Percentiles rank a stretch among this genome's conserved stretches.
Conservation (phyloP, 2,329 filamentous ascomycete species). For the Cladosporium austrohemisphaericum region DNA sequence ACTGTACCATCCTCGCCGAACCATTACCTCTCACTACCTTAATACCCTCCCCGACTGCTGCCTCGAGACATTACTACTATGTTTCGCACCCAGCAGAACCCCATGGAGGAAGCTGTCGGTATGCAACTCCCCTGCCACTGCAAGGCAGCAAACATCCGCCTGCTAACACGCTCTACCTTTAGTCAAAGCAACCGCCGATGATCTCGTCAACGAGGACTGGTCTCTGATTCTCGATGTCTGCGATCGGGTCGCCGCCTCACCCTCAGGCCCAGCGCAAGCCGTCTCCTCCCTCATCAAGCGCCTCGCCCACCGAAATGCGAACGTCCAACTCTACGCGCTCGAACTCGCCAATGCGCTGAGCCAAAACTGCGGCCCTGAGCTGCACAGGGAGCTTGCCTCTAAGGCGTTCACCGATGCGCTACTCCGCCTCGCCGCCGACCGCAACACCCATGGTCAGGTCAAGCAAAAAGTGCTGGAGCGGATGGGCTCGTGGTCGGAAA, state of each 20-base stretch:
- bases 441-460: conserved; percentile 92
- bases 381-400: conserved; percentile 86
- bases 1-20: no score
- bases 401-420: conserved; percentile 93
- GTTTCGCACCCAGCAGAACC: conserved; percentile 48
- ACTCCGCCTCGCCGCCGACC: conserved; percentile 83
- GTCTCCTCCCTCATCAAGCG: conserved; percentile 89
- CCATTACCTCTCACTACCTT: no score
- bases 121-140: conserved; percentile 18
- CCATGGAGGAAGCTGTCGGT: conserved; percentile 68
- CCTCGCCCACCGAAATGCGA: conserved; percentile 87
- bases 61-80: conserved; percentile 37
- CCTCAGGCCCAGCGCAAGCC: conserved; percentile 44
- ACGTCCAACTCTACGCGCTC: conserved; percentile 92
- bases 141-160: neutral
- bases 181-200: conserved; percentile 93
- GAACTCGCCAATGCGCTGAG: conserved; percentile 89
- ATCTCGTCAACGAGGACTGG: conserved; percentile 81
- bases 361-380: conserved; percentile 81
- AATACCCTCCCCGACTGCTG: conserved; percentile 2
- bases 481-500: conserved; percentile 93
- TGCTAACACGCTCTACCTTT: conserved; percentile 27
- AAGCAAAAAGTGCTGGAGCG: conserved; percentile 95
- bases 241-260: conserved; percentile 35
- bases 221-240: conserved; percentile 58